A percentile compares a stretch with the other conserved stretches of the same genome.
Evolutionary conservation across 2,329 filamentous ascomycete genomes (phyloP).

Genomic region (Exophiala alcalophila): DNA sequence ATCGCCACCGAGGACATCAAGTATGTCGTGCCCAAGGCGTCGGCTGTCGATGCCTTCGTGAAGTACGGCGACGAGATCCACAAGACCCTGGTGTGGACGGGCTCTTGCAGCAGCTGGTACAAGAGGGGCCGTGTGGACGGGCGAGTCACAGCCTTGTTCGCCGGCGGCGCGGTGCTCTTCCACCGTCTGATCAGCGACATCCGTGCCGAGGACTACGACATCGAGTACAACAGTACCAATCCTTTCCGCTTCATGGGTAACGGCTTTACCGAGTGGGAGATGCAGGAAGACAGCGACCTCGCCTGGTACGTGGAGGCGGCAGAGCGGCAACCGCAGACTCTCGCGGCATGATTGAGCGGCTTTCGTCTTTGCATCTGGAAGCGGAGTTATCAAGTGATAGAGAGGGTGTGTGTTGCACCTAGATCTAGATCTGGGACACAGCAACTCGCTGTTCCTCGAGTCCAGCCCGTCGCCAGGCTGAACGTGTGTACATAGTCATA

Average conservation of each 20-base stretch:
- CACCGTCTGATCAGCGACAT: constrained; percentile 32
- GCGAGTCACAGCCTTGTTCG: constrained; percentile 17
- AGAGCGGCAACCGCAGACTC: too few relatives aligned
- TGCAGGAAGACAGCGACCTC: constrained; percentile 19
- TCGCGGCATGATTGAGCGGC: too few relatives aligned
- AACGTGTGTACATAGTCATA: too few relatives aligned
- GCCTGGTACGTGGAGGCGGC: constrained; percentile 7
- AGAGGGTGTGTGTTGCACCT: too few relatives aligned
- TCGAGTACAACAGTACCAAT: not conserved
- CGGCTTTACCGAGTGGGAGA: constrained; percentile 41
- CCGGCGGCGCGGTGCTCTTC: constrained; percentile 34
- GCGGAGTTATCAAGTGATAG: too few relatives aligned
- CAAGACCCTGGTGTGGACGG: constrained; percentile 32
- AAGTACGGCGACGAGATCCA: constrained; percentile 36
- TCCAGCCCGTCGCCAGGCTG: too few relatives aligned
- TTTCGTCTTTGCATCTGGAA: too few relatives aligned
- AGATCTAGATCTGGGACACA: too few relatives aligned
- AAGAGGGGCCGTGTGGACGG: constrained; percentile 17
- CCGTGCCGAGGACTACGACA: constrained; percentile 29
- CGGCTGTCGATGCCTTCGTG: constrained; percentile 34
- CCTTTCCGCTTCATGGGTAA: constrained; percentile 34
- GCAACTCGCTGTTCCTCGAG: too few relatives aligned
- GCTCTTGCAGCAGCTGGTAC: constrained; percentile 21
- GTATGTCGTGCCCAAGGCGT: constrained; percentile 30
- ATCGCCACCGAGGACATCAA: constrained; percentile 36